Conservation (phyloP, 768 basidiomycete genomes). For the Trametes cinnabarina region DNA sequence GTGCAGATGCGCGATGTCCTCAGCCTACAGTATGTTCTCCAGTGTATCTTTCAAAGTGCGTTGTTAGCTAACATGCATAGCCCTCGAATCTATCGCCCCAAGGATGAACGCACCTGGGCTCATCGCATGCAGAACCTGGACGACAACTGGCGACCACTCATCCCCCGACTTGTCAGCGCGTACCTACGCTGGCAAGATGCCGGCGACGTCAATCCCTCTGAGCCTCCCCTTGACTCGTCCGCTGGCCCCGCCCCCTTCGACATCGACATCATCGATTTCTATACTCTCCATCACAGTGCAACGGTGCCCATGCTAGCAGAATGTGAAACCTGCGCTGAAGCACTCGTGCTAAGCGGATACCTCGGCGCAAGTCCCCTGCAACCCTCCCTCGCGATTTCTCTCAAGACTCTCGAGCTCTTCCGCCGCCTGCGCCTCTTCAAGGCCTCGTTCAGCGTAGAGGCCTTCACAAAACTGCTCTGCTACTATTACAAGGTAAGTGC, state of each 20-base stretch:
- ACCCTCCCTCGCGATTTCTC: conserved; percentile 17
- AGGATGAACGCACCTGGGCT: conserved; percentile 10
- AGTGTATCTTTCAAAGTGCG: too few species aligned
- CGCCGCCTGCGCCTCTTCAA: conserved; percentile 14
- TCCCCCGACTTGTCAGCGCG: conserved; percentile 1
- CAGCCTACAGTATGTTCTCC: neutral
- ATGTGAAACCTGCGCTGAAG: neutral
- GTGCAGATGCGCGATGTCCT: neutral
- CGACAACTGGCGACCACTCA: conserved; percentile 6
- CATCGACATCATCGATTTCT: conserved; percentile 11
- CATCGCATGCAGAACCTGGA: conserved; percentile 4
- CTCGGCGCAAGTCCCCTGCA: conserved; percentile 7
- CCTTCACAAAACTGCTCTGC: conserved; percentile 20
- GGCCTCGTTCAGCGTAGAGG: conserved; percentile 20
- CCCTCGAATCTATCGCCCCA: neutral
- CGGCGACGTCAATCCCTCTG: neutral
- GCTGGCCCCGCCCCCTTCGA: neutral
- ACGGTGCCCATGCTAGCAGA: neutral
- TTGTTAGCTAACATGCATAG: neutral
- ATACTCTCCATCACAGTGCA: neutral
- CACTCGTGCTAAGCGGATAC: conserved; percentile 7
- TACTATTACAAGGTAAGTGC: conserved; percentile 20
- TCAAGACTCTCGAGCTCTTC: conserved; percentile 18
- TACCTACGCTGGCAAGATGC: conserved; percentile 6
- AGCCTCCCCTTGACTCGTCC: neutral